phyloP scores from a whole-genome alignment of 2,329 filamentous ascomycete genomes.

The Metarhizium album region DNA sequence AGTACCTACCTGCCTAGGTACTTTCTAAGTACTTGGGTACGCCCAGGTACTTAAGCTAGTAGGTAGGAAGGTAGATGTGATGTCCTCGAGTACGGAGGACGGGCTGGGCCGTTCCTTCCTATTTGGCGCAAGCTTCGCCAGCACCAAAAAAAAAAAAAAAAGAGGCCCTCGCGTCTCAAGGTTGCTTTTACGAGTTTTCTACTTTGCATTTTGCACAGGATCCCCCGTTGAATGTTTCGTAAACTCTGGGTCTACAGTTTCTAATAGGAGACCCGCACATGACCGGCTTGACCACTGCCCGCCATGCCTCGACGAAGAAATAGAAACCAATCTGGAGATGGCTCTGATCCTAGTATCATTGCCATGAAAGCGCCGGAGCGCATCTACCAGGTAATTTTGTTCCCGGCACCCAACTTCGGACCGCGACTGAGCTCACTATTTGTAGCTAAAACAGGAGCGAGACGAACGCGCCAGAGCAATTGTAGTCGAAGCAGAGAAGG shows the following conservation, averaged over 20 bases:
- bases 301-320: constrained; percentile 10
- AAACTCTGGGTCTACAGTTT: background rate
- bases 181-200: background rate
- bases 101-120: background rate
- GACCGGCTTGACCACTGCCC: background rate
- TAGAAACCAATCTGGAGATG: constrained; percentile 10
- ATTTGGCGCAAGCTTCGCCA: background rate
- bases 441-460: constrained; percentile 21
- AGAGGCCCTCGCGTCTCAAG: background rate
- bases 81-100: background rate
- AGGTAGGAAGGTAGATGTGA: background rate
- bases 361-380: constrained; percentile 17
- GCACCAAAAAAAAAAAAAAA: background rate
- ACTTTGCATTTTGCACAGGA: background rate
- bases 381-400: constrained; percentile 14
- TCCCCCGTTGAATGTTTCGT: background rate
- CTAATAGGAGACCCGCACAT: background rate
- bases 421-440: background rate
- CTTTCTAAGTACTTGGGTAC: no score
- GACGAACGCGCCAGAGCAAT: constrained; percentile 15
- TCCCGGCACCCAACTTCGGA: background rate
- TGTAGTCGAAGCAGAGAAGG: constrained; percentile 13
- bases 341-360: constrained; percentile 13
- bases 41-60: no score
- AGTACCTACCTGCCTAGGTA: background rate